Conservation (phyloP, 257 asterid species). For the Ballota nigra region DNA sequence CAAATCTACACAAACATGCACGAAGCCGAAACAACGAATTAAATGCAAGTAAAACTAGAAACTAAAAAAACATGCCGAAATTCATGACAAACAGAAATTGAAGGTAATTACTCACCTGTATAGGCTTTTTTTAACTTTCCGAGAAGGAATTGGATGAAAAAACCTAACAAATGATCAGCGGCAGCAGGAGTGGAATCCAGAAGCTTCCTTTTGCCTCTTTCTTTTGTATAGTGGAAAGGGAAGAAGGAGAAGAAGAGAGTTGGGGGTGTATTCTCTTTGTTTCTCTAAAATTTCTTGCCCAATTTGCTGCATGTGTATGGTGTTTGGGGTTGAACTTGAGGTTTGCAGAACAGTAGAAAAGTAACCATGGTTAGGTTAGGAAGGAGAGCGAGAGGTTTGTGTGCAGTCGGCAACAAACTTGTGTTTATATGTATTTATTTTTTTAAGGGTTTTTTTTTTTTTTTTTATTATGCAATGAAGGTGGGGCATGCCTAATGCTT, state of each 20-base stretch:
- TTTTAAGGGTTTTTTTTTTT: too few species aligned
- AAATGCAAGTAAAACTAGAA: slow-evolving; percentile 19
- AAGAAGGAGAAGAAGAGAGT: slow-evolving; percentile 3
- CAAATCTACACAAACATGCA: slow-evolving; percentile 41
- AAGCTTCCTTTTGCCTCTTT: background rate
- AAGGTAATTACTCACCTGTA: slow-evolving; percentile 48
- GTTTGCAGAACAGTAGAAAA: slow-evolving; percentile 25
- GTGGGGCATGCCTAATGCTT: slow-evolving; percentile 20
- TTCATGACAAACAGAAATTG: slow-evolving; percentile 4
- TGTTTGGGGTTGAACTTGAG: slow-evolving; percentile 30
- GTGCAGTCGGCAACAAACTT: slow-evolving; percentile 45
- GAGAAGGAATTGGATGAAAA: slow-evolving; percentile 10
- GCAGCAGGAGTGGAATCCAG: slow-evolving; percentile 23
- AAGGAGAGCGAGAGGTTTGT: slow-evolving; percentile 3
- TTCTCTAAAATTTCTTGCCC: slow-evolving; percentile 31
- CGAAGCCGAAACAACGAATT: slow-evolving; percentile 11
- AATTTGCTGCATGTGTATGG: slow-evolving; percentile 53
- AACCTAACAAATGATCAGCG: slow-evolving; percentile 27
- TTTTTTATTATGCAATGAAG: background rate
- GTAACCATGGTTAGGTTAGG: slow-evolving; percentile 64
- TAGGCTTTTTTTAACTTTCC: background rate
- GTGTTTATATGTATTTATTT: slow-evolving; percentile 13
- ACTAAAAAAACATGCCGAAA: background rate
- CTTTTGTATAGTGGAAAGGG: background rate
- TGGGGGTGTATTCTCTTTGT: slow-evolving; percentile 1